A percentile compares a stretch with the other conserved stretches of the same genome.
Conservation (phyloP, 495 filamentous ascomycete species). For the Penicillium chermesinum region DNA sequence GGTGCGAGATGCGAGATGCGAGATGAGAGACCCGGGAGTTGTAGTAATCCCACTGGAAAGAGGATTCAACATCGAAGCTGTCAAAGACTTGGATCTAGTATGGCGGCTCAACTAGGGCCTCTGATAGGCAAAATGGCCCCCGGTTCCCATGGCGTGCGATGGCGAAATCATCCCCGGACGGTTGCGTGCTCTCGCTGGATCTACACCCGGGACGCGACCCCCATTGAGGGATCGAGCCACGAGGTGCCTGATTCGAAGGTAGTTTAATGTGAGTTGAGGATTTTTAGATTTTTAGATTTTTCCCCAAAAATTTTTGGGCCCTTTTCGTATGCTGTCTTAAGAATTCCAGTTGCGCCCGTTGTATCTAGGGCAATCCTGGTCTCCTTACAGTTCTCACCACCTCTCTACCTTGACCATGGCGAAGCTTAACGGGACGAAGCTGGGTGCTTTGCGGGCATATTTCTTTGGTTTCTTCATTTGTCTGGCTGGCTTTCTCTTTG, state of each 20-base stretch:
- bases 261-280: too few relatives aligned
- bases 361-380: too few relatives aligned
- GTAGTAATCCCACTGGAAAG: background rate
- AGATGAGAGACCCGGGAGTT: too few relatives aligned
- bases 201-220: background rate
- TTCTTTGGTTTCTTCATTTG: conserved; percentile 27
- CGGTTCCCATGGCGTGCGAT: conserved; percentile 30
- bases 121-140: background rate
- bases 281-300: background rate
- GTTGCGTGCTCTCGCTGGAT: conserved; percentile 21
- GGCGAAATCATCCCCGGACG: conserved; percentile 19
- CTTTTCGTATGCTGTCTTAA: background rate
- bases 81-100: background rate
- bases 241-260: too few relatives aligned
- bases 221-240: conserved; percentile 1
- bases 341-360: too few relatives aligned
- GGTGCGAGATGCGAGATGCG: too few relatives aligned
- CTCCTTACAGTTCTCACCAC: background rate
- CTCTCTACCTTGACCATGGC: conserved; percentile 9
- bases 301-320: background rate
- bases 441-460: conserved; percentile 25
- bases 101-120: background rate
- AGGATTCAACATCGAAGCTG: background rate
- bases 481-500: conserved; percentile 24
- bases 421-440: conserved; percentile 17